Percentiles rank a stretch among this genome's conserved stretches.
Conservation (phyloP, 768 basidiomycete species). For the Boletus rubropictus region DNA sequence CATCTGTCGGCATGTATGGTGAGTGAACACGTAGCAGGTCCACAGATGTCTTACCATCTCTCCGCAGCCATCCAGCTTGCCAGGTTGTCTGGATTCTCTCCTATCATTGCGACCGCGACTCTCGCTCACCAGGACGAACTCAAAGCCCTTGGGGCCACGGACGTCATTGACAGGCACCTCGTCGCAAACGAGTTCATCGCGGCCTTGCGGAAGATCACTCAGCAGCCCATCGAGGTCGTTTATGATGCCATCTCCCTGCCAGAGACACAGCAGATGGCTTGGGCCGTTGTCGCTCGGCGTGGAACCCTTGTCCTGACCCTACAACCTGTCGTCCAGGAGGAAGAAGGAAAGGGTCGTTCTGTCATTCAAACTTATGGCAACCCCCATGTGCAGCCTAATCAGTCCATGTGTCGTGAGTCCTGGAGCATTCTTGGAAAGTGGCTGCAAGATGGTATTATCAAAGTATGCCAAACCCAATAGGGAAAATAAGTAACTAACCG, state of each 20-base stretch:
- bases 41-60: slow-evolving; percentile 2
- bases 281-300: slow-evolving; percentile 28
- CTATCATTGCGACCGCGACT: slow-evolving; percentile 38
- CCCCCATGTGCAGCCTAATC: slow-evolving; percentile 19
- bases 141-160: slow-evolving; percentile 36
- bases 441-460: slow-evolving; percentile 24
- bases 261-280: slow-evolving; percentile 33
- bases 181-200: slow-evolving; percentile 10
- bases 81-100: slow-evolving; percentile 35
- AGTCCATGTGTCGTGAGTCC: slow-evolving; percentile 8
- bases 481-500: not conserved
- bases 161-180: slow-evolving; percentile 33
- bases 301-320: slow-evolving; percentile 32
- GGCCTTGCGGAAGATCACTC: slow-evolving; percentile 24
- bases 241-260: slow-evolving; percentile 31
- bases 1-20: slow-evolving; percentile 46
- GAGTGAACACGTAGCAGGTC: slow-evolving; percentile 3
- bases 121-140: slow-evolving; percentile 26
- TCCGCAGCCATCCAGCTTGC: slow-evolving; percentile 37
- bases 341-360: slow-evolving; percentile 16
- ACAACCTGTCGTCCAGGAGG: slow-evolving; percentile 19
- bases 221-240: slow-evolving; percentile 14
- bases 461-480: slow-evolving; percentile 10
- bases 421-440: slow-evolving; percentile 24
- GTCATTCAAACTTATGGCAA: slow-evolving; percentile 22